A percentile compares a stretch with the other conserved stretches of the same genome.
phyloP scores from a whole-genome alignment of 495 filamentous ascomycete genomes.

The Hypoxylon perforatum region DNA sequence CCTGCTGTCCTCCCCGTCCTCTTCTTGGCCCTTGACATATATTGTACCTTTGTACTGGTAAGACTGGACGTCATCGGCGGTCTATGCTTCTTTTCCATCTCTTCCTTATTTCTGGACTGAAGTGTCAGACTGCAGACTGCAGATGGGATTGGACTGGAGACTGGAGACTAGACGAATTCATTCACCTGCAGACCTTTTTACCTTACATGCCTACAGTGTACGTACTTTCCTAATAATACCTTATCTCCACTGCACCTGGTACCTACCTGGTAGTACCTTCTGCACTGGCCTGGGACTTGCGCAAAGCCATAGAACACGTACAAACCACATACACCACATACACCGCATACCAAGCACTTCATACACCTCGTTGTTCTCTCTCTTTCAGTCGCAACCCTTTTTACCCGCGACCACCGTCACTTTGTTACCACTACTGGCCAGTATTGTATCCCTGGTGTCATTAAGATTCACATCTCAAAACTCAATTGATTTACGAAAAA shows the following conservation, averaged over 20 bases:
- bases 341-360: background rate
- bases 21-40: too few species aligned
- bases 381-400: constrained; percentile 10
- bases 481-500: constrained; percentile 12
- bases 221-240: too few species aligned
- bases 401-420: constrained; percentile 1
- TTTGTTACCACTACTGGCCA: background rate
- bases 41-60: background rate
- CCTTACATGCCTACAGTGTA: too few species aligned
- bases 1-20: background rate
- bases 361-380: constrained; percentile 16
- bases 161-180: background rate
- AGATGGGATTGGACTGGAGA: too few species aligned
- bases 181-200: background rate
- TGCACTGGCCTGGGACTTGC: too few species aligned
- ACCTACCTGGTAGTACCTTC: too few species aligned
- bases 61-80: constrained; percentile 30
- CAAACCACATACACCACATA: background rate
- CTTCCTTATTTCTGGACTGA: background rate
- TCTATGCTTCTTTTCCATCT: constrained; percentile 23
- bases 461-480: background rate
- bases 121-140: background rate
- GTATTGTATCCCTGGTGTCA: background rate
- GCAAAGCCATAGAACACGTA: background rate
- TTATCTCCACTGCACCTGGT: too few species aligned